A percentile compares a stretch with the other conserved stretches of the same genome.
Evolutionary conservation across 2,329 filamentous ascomycete genomes (phyloP).

Genomic region (Cordyceps militaris): DNA sequence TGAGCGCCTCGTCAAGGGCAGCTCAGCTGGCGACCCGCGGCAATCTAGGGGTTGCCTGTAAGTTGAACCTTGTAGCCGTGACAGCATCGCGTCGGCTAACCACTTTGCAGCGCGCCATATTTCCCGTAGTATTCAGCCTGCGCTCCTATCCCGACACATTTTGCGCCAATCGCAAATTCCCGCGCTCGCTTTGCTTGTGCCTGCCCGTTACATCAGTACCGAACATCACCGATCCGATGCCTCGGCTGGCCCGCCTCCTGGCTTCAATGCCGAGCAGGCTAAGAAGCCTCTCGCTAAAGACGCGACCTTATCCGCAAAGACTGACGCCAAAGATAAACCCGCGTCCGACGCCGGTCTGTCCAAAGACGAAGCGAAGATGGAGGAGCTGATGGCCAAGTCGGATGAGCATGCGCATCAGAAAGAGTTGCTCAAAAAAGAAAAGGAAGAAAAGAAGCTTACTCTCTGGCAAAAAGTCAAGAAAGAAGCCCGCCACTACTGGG

Average conservation of each 20-base stretch:
- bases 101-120: constrained; percentile 36
- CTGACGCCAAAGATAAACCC: constrained; percentile 22
- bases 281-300: constrained; percentile 72
- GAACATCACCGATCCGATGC: constrained; percentile 48
- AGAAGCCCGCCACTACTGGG: constrained; percentile 92
- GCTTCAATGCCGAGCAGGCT: constrained; percentile 84
- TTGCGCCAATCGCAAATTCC: constrained; percentile 39
- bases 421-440: constrained; percentile 47
- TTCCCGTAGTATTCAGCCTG: constrained; percentile 40
- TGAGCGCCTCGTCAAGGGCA: constrained; percentile 51
- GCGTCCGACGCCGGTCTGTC: constrained; percentile 19
- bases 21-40: constrained; percentile 49
- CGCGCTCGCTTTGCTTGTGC: constrained; percentile 51
- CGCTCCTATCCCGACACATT: constrained; percentile 40
- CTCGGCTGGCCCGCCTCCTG: constrained; percentile 64
- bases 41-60: constrained; percentile 44
- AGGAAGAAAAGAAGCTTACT: constrained; percentile 80
- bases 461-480: constrained; percentile 91
- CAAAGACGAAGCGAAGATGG: constrained; percentile 40
- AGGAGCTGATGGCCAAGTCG: constrained; percentile 58
- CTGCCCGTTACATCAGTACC: constrained; percentile 49
- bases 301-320: constrained; percentile 27
- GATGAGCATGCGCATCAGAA: constrained; percentile 54
- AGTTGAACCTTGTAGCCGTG: constrained; percentile 17
- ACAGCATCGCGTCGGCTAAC: constrained; percentile 16